Evolutionary conservation across 805 yeast species (phyloP).

Genomic region (Teunomyces gatunensis): DNA sequence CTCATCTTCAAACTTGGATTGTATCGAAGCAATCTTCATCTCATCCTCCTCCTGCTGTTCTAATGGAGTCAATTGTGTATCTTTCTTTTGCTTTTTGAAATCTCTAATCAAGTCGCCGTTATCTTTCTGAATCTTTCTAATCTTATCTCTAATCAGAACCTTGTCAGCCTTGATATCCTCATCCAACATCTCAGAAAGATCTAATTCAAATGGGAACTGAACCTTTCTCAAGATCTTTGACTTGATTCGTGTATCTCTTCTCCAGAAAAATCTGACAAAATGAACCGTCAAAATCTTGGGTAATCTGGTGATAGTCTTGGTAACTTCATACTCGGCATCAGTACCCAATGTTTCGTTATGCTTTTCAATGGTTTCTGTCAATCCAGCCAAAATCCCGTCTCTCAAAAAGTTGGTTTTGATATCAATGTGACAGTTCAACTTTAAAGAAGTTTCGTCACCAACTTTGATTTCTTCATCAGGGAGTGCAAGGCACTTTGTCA

Average conservation of each 20-base stretch:
- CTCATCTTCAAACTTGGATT: slow-evolving; percentile 50
- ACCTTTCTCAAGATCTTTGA: slow-evolving; percentile 93
- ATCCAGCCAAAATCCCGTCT: slow-evolving; percentile 75
- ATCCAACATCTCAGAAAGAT: slow-evolving; percentile 80
- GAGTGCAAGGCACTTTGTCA: slow-evolving; percentile 58
- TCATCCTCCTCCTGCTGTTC: slow-evolving; percentile 57
- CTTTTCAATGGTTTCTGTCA: slow-evolving; percentile 77
- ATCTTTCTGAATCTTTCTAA: slow-evolving; percentile 72
- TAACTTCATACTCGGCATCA: slow-evolving; percentile 67
- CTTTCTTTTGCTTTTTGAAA: slow-evolving; percentile 59
- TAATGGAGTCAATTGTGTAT: slow-evolving; percentile 39
- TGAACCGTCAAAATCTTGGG: slow-evolving; percentile 89
- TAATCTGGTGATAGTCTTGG: slow-evolving; percentile 62
- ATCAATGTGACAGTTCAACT: slow-evolving; percentile 86
- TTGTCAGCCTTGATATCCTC: slow-evolving; percentile 69
- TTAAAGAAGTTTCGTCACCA: slow-evolving; percentile 52
- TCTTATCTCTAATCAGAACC: slow-evolving; percentile 69
- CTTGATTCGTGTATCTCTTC: slow-evolving; percentile 84
- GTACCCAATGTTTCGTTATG: slow-evolving; percentile 65
- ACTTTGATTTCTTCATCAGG: slow-evolving; percentile 28
- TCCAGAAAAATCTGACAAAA: slow-evolving; percentile 95
- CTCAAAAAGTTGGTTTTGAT: slow-evolving; percentile 82
- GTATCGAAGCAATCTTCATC: slow-evolving; percentile 46
- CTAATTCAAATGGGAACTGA: slow-evolving; percentile 90
- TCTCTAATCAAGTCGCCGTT: slow-evolving; percentile 70